Conservation (phyloP, 441 rosid species). For the Croton laevigatus region DNA sequence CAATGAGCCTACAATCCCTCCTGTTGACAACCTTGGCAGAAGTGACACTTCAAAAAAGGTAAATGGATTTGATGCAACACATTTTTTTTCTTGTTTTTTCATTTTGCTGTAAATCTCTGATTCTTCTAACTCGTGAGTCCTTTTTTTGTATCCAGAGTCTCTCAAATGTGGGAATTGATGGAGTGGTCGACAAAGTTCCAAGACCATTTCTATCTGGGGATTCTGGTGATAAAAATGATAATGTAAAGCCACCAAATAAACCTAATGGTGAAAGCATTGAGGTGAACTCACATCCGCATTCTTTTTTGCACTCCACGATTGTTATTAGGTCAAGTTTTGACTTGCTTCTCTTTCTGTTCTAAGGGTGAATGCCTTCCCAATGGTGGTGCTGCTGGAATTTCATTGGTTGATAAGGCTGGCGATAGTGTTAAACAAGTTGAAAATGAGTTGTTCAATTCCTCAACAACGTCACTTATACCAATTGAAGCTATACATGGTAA, state of each 20-base stretch:
- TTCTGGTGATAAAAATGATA: constrained; percentile 15
- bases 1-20: constrained; percentile 14
- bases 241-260: constrained; percentile 15
- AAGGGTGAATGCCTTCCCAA: constrained; percentile 32
- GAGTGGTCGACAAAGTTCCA: constrained; percentile 9
- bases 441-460: constrained; percentile 18
- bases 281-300: constrained; percentile 26
- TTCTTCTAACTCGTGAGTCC: constrained; percentile 22
- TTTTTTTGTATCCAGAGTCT: constrained; percentile 28
- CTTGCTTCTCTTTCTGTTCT: constrained; percentile 20
- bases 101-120: neutral
- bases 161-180: constrained; percentile 20
- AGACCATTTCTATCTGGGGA: constrained; percentile 17
- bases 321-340: constrained; percentile 20
- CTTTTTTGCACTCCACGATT: neutral
- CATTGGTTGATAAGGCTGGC: constrained; percentile 23
- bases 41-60: constrained; percentile 38
- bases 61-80: constrained; percentile 20
- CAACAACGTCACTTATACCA: constrained; percentile 13
- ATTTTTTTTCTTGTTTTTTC: neutral
- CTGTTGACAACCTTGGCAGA: constrained; percentile 17
- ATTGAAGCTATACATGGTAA: constrained; percentile 19
- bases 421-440: constrained; percentile 21
- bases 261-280: constrained; percentile 24
- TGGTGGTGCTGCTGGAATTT: constrained; percentile 18